Evolutionary conservation across 1,284 basidiomycete species (phyloP), one percentile per base, ranked within the genome.

Genomic region (Ceratobasidium sp.): DNA sequence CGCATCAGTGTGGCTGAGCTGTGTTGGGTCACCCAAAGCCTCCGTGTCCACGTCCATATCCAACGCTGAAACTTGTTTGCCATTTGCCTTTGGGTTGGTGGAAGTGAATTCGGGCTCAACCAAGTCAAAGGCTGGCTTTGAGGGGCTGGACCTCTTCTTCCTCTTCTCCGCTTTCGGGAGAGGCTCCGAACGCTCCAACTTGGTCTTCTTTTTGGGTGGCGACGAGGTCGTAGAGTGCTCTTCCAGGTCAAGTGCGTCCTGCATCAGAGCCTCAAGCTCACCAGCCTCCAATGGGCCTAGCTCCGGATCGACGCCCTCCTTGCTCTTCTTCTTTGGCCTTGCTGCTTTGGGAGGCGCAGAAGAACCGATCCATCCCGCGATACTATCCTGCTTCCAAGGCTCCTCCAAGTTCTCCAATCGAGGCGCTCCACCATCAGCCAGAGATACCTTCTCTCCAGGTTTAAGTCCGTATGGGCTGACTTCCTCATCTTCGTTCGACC

Each of bases 21-120:
- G 78, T 0, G 85, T 86, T 8, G 86, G 83, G 76, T 98, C 95
- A 67, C 94, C 92, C 74, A 87, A 92, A 4, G 85, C 82, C 76
- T 92, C 89, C 4, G 78, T 75, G 55, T 72, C 69, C 6, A 69
- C 52, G 20, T 77, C 75, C 17, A 75, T 70, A 6, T 73, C 29
- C 25, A 53, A 75, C 45, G 67, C 64, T 17, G 75, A 58, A 53
- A 71, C 74, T 32, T 77, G 75, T 1, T 77, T 75, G 5, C 76
- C 73, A 7, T 71, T 74, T 25, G 72, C 71, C 38, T 74, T 55
- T 20, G 74, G 60, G 70, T 80, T 82, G 5, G 82, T 80, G 15
- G 82, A 74, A 20, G 82, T 78, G 56, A 77, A 75, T 17, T 74
- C 70, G 8, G 90, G 91, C 76, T 93, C 90, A 52, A 86, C 81